A percentile compares a stretch with the other conserved stretches of the same genome.
These are phyloP conservation scores for Trametes polyzona DNA, from an alignment of 1,284 basidiomycete species.

Conservation along the genomic window DNA sequence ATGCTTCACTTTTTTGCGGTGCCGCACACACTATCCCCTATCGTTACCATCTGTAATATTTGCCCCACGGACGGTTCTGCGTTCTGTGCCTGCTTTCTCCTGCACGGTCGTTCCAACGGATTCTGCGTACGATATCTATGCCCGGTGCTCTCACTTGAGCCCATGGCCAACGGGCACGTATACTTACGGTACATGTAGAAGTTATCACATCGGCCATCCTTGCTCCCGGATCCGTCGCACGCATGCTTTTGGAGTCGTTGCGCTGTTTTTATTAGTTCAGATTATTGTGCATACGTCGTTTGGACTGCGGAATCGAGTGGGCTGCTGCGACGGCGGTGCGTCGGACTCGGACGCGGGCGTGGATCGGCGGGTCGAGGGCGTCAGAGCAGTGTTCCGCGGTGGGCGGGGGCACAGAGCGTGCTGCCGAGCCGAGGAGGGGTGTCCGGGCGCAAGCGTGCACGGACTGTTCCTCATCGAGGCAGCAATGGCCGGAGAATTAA, in stretches of 20 bases:
- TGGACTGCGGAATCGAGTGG: neutral
- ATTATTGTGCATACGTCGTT: constrained; percentile 19
- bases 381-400: too few species aligned
- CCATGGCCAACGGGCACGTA: too few species aligned
- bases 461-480: too few species aligned
- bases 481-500: too few species aligned
- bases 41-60: constrained; percentile 15
- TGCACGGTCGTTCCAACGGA: constrained; percentile 14
- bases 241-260: neutral
- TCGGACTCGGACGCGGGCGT: too few species aligned
- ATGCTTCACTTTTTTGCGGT: neutral
- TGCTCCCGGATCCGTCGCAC: neutral
- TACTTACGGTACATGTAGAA: neutral
- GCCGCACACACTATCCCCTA: neutral
- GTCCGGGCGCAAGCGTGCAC: too few species aligned
- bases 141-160: neutral
- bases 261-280: constrained; percentile 23
- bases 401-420: too few species aligned
- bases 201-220: neutral
- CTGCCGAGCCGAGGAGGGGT: too few species aligned
- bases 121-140: constrained; percentile 13
- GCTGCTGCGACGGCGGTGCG: neutral
- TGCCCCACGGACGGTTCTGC: constrained; percentile 12
- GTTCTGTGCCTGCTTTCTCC: neutral
- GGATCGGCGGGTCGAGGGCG: too few species aligned